Evolutionary conservation across 106 monocot genomes (phyloP), one percentile per base, ranked within the genome.

Genomic region (Allium fistulosum): DNA sequence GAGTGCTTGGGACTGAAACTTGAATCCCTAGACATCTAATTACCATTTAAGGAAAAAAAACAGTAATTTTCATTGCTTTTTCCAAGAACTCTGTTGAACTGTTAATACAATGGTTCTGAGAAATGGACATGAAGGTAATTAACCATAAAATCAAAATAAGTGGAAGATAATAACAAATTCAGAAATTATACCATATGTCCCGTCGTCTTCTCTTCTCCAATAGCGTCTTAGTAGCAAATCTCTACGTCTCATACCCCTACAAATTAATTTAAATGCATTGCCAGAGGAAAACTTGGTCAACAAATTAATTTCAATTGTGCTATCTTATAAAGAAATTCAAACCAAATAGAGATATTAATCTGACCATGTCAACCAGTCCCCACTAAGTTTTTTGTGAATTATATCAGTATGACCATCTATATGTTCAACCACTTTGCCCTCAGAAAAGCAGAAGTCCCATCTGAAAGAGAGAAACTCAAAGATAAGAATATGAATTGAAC

Each of bases 201-300:
- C 99, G 72, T 99, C 99, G 79, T 99, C 99, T 86, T 99, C 99
- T 71, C 90, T 82, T 63, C 99, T 79, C 99, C 99, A 99, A 75
- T 90, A 99, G 26, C 99, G 87, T 28, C 77, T 74, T 65, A 99
- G 77, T 69, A 99, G 79, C 61, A 99, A 62, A 69, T 99, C 99
- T 72, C 97, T 89, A 63, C 75, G 74, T 78, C 70, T 84, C 97
- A 99, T 93, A 74, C 90, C 84, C 97, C 93, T 92, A 79, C 51
- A 79, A 74, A 18, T 11, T 26, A 13, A 49, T 49, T 49, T 4
- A 6, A 10, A 55, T 67, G 52, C 67, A 67, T 22, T 22, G 22
- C 22, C 22, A 22, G 22, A 22, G 22, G 22, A 22, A 22, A 22
- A 22, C 22, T 22, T 22, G 22, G 22, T 22, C 22, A 22, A 1